A percentile compares a stretch with the other conserved stretches of the same genome.
Evolutionary conservation across 2,329 filamentous ascomycete species (phyloP).

Genomic region (Polychaeton citri): DNA sequence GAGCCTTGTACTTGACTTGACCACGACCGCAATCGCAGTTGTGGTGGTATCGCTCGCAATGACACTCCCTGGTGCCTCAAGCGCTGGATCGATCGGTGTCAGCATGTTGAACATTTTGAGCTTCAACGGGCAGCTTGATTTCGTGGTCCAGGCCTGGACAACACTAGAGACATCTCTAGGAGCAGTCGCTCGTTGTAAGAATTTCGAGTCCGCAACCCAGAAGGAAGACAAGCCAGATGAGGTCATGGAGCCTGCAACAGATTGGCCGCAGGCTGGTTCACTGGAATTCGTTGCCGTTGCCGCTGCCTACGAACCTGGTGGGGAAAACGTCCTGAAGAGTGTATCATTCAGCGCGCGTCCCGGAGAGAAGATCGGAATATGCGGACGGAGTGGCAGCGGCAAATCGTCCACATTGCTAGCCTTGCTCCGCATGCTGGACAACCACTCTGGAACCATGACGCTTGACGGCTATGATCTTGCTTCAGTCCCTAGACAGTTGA

Average conservation of each 20-base stretch:
- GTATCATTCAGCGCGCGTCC: constrained; percentile 33
- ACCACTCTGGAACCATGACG: no score
- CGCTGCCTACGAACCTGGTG: constrained; percentile 10
- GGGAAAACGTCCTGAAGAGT: constrained; percentile 29
- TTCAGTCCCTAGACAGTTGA: constrained; percentile 29
- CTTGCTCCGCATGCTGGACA: no score
- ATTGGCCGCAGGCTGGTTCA: constrained; percentile 62
- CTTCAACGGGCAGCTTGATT: constrained; percentile 39
- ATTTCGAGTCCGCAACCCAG: constrained; percentile 33
- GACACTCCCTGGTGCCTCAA: no score
- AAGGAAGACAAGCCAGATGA: constrained; percentile 45
- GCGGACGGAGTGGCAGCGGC: constrained; percentile 42
- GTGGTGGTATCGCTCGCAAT: no score
- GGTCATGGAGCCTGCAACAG: constrained; percentile 49
- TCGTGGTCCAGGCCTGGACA: constrained; percentile 42
- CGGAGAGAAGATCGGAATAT: constrained; percentile 38
- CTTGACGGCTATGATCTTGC: no score
- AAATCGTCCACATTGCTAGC: constrained; percentile 36
- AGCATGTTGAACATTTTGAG: constrained; percentile 40
- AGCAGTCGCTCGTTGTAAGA: constrained; percentile 41
- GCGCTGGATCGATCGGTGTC: no score
- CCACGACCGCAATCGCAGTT: no score
- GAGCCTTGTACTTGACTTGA: no score
- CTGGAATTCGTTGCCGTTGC: constrained; percentile 57
- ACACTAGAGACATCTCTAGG: constrained; percentile 45